These are phyloP conservation scores for Candida saitoana DNA, from an alignment of 805 yeast genomes.

Conservation along the genomic window DNA sequence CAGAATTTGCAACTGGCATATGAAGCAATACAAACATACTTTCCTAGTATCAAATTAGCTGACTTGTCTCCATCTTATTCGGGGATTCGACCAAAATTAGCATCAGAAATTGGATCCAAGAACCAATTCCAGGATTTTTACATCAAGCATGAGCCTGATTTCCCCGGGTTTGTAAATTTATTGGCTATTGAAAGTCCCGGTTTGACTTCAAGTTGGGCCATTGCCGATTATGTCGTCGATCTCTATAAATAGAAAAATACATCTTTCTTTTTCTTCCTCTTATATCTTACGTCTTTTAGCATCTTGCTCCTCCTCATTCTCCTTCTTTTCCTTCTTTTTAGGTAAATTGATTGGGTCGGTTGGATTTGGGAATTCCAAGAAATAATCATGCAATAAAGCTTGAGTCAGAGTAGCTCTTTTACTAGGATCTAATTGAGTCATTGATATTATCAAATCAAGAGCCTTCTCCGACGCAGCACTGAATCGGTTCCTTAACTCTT, in stretches of 20 bases:
- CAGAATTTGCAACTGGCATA: constrained; percentile 52
- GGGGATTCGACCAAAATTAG: constrained; percentile 81
- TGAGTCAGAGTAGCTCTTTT: constrained; percentile 60
- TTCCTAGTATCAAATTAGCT: constrained; percentile 51
- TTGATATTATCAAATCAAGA: constrained; percentile 63
- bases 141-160: constrained; percentile 65
- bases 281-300: constrained; percentile 19
- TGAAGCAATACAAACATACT: constrained; percentile 55
- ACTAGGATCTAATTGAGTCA: constrained; percentile 78
- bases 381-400: constrained; percentile 65
- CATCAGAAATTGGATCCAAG: constrained; percentile 37
- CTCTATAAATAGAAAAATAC: constrained; percentile 17
- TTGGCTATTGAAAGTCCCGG: constrained; percentile 92
- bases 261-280: background rate
- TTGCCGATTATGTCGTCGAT: constrained; percentile 63
- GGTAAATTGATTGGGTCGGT: constrained; percentile 67
- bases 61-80: constrained; percentile 65
- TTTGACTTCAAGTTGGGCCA: constrained; percentile 75
- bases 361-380: constrained; percentile 70
- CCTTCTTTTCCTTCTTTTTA: constrained; percentile 28
- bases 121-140: constrained; percentile 64
- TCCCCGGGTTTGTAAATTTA: constrained; percentile 74
- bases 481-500: constrained; percentile 76
- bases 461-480: constrained; percentile 89
- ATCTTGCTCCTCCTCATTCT: constrained; percentile 12